These are phyloP conservation scores for Penicillium sp. DNA, from an alignment of 2,329 filamentous ascomycete genomes.

Conservation along the genomic window DNA sequence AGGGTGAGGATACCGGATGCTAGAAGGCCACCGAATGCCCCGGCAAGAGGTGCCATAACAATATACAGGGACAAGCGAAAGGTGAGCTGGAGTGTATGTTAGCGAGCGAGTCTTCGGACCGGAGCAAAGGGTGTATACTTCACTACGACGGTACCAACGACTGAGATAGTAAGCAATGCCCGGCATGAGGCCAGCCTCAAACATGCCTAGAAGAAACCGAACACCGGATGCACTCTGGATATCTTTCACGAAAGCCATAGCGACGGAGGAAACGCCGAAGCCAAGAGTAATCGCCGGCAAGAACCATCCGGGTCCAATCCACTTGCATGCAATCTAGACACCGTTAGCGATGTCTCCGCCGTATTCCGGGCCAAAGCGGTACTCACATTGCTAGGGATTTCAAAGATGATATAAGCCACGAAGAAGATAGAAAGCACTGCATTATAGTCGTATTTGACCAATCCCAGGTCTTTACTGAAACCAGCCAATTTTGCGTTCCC, in stretches of 20 bases:
- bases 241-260: slow-evolving; percentile 63
- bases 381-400: slow-evolving; percentile 62
- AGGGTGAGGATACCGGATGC: slow-evolving; percentile 63
- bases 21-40: slow-evolving; percentile 68
- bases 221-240: slow-evolving; percentile 56
- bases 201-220: slow-evolving; percentile 65
- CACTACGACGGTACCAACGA: slow-evolving; percentile 68
- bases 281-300: slow-evolving; percentile 60
- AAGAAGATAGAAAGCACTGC: slow-evolving; percentile 66
- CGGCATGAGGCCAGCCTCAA: slow-evolving; percentile 72
- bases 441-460: slow-evolving; percentile 68
- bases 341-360: not conserved
- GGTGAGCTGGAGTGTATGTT: slow-evolving; percentile 43
- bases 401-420: slow-evolving; percentile 69
- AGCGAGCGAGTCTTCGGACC: not conserved
- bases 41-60: slow-evolving; percentile 67
- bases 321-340: slow-evolving; percentile 60
- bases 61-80: slow-evolving; percentile 68
- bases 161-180: slow-evolving; percentile 72
- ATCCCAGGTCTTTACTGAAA: slow-evolving; percentile 59
- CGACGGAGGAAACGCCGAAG: slow-evolving; percentile 64
- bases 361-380: not conserved
- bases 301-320: slow-evolving; percentile 69
- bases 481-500: slow-evolving; percentile 68
- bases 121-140: slow-evolving; percentile 33